Conservation (phyloP, 2,329 filamentous ascomycete genomes). For the Botrytis hyacinthi region DNA sequence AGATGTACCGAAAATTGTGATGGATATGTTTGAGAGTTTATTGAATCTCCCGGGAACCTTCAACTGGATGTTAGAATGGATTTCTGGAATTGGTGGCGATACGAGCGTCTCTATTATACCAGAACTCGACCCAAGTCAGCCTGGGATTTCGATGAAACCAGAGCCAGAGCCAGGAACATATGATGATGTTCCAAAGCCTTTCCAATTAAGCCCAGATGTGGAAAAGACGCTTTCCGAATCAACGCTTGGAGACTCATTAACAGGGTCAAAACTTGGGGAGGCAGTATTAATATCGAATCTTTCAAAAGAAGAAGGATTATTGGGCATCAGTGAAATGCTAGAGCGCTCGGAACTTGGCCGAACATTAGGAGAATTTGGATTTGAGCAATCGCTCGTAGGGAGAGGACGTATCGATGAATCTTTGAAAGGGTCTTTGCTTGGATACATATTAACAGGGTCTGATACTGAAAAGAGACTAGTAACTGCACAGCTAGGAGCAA, state of each 20-base stretch:
- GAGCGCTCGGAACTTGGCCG: not conserved
- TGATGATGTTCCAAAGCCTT: not conserved
- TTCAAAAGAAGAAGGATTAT: not conserved
- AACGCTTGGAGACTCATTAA: not conserved
- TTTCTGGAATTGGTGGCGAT: not conserved
- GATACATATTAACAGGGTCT: not conserved
- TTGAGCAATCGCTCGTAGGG: not conserved
- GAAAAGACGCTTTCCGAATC: not conserved
- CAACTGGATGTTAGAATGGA: not conserved
- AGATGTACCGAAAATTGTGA: not conserved
- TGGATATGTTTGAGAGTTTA: not conserved
- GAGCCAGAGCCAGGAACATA: not conserved
- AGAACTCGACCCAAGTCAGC: not conserved
- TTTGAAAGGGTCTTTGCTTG: not conserved
- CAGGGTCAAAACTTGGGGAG: not conserved
- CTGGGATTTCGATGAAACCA: not conserved
- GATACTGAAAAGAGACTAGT: not conserved
- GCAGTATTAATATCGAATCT: not conserved
- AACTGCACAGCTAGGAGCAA: not conserved
- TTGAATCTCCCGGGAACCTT: not conserved
- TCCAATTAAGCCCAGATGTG: not conserved
- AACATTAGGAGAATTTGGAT: not conserved
- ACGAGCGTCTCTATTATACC: not conserved
- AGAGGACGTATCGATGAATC: not conserved
- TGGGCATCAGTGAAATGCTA: not conserved